Evolutionary conservation across 306 rosid species (phyloP).

Genomic region (Trichosanthes truncata): DNA sequence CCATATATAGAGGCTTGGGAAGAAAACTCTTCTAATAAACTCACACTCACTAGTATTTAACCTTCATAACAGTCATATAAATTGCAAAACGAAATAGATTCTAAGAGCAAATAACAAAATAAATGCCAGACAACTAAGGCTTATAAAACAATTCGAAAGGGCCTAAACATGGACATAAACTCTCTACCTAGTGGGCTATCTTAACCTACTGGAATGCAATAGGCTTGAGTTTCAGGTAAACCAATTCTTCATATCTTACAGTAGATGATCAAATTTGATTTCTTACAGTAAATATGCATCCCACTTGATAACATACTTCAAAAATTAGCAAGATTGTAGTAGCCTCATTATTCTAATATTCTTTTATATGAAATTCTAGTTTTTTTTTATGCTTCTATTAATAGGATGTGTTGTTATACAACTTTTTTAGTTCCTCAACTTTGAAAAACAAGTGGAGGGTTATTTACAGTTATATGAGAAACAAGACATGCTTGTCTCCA

Average conservation of each 20-base stretch:
- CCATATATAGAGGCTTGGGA: too few species aligned
- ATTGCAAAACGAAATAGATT: too few species aligned
- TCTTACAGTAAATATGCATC: background rate
- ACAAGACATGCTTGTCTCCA: conserved; percentile 35
- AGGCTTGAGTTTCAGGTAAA: conserved; percentile 82
- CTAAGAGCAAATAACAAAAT: too few species aligned
- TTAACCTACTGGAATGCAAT: conserved; percentile 66
- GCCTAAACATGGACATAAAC: too few species aligned
- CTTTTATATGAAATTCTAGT: background rate
- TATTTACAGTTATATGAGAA: conserved; percentile 53
- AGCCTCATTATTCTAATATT: background rate
- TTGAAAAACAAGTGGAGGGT: conserved; percentile 57
- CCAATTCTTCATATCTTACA: background rate
- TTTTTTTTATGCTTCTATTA: background rate
- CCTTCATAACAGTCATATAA: too few species aligned
- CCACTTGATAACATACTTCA: background rate
- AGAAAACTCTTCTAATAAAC: too few species aligned
- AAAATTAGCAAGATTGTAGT: background rate
- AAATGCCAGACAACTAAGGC: too few species aligned
- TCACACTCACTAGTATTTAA: too few species aligned
- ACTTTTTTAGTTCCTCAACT: conserved; percentile 61
- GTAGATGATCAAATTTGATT: background rate
- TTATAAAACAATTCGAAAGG: too few species aligned
- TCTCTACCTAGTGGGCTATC: too few species aligned
- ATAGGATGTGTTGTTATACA: conserved; percentile 63